A percentile compares a stretch with the other conserved stretches of the same genome.
Conservation (phyloP, 1,284 basidiomycete genomes). For the Papiliotrema laurentii region DNA sequence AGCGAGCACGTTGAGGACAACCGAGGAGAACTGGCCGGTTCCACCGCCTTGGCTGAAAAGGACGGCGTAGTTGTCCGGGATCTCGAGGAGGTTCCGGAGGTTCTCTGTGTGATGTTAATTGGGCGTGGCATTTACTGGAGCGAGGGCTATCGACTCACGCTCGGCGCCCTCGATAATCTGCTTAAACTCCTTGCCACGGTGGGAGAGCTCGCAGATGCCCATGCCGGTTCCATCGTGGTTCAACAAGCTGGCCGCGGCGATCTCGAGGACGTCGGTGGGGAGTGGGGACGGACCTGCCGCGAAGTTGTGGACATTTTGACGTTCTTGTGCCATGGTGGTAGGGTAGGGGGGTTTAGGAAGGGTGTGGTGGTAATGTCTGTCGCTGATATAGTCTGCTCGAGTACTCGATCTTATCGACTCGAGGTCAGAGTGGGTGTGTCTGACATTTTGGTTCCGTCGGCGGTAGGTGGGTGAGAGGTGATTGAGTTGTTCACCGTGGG, state of each 20-base stretch:
- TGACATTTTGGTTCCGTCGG: too few relatives aligned
- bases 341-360: background rate
- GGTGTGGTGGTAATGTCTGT: too few relatives aligned
- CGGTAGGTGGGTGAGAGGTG: too few relatives aligned
- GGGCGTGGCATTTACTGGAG: too few relatives aligned
- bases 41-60: conserved; percentile 92
- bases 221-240: conserved; percentile 86
- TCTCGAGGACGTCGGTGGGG: conserved; percentile 69
- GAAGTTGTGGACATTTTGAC: conserved; percentile 68
- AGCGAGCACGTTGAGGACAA: conserved; percentile 60
- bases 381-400: too few relatives aligned
- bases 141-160: conserved; percentile 28
- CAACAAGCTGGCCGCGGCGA: conserved; percentile 70
- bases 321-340: conserved; percentile 21
- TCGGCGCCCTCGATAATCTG: conserved; percentile 66
- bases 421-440: too few relatives aligned
- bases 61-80: conserved; percentile 78
- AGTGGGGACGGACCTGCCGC: conserved; percentile 87
- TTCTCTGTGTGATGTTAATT: too few relatives aligned
- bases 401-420: too few relatives aligned
- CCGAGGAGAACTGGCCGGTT: conserved; percentile 75
- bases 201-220: conserved; percentile 88
- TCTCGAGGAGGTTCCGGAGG: conserved; percentile 67
- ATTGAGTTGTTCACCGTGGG: too few relatives aligned
- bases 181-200: conserved; percentile 83